Conservation (phyloP, 1,284 basidiomycete species). For the Trichosporon inkin region DNA sequence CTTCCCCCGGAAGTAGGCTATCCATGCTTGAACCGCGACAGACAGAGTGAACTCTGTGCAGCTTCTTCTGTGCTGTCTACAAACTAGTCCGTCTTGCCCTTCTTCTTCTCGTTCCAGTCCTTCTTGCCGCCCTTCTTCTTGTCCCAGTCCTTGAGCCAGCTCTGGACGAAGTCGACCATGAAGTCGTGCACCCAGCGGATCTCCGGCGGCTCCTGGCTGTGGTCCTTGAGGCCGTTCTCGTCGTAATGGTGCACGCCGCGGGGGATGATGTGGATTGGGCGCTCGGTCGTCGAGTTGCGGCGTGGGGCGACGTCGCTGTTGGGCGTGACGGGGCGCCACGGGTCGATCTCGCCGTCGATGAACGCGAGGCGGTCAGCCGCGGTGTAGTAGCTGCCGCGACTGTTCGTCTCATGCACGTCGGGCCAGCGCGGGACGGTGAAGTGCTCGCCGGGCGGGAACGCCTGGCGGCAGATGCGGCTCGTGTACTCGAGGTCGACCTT, state of each 20-base stretch:
- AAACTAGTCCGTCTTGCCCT: too few relatives aligned
- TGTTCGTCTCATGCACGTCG: constrained; percentile 74
- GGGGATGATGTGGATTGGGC: constrained; percentile 86
- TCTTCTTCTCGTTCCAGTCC: not conserved
- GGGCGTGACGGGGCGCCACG: constrained; percentile 82
- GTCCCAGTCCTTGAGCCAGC: constrained; percentile 70
- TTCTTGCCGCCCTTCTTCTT: constrained; percentile 27
- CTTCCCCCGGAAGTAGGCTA: too few relatives aligned
- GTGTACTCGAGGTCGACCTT: constrained; percentile 74
- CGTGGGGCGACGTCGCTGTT: constrained; percentile 71
- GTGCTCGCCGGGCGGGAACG: constrained; percentile 72
- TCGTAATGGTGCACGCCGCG: constrained; percentile 87
- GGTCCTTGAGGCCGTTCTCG: constrained; percentile 67
- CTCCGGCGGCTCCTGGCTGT: constrained; percentile 65
- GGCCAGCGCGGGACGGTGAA: constrained; percentile 68
- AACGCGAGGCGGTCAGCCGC: constrained; percentile 74
- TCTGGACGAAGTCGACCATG: constrained; percentile 72
- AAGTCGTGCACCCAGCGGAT: constrained; percentile 77
- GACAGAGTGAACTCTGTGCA: too few relatives aligned
- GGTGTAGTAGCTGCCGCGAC: constrained; percentile 69
- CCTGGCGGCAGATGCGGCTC: constrained; percentile 75
- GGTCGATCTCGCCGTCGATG: constrained; percentile 60
- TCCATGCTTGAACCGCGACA: too few relatives aligned
- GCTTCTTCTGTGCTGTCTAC: too few relatives aligned
- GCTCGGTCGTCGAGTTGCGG: constrained; percentile 65